Conservation (phyloP, 169 alveolate species). For the Sarcocystis neurona region DNA sequence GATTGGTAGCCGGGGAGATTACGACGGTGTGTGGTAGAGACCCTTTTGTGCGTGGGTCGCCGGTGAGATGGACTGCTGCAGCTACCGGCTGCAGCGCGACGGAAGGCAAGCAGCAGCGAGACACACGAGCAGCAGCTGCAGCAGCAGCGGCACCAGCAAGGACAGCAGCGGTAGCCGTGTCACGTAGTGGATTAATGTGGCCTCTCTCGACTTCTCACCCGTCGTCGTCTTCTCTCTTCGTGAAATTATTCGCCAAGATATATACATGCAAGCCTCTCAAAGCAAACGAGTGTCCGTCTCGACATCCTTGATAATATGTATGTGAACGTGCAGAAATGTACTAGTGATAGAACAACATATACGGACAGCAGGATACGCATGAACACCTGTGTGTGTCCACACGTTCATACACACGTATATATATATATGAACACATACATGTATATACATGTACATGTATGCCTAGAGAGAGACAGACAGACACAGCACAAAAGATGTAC, state of each 20-base stretch:
- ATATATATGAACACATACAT: not conserved
- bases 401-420: not conserved
- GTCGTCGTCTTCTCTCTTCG: not conserved
- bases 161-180: not conserved
- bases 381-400: not conserved
- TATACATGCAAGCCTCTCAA: not conserved
- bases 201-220: not conserved
- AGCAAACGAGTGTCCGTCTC: too few relatives aligned
- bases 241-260: not conserved
- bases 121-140: not conserved
- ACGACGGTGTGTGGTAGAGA: too few relatives aligned
- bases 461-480: not conserved
- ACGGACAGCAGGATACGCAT: too few relatives aligned
- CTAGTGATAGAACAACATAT: too few relatives aligned
- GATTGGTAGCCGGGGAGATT: too few relatives aligned
- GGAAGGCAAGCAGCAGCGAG: not conserved
- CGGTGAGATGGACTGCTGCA: too few relatives aligned
- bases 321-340: too few relatives aligned
- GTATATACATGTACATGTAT: not conserved
- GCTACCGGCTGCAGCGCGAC: too few relatives aligned
- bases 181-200: not conserved
- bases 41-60: too few relatives aligned
- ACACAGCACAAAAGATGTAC: not conserved
- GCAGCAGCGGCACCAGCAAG: not conserved
- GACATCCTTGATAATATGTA: too few relatives aligned